Base-by-base conservation (phyloP, 2,329 filamentous ascomycete genomes). In the Botrytis paeoniae region DNA sequence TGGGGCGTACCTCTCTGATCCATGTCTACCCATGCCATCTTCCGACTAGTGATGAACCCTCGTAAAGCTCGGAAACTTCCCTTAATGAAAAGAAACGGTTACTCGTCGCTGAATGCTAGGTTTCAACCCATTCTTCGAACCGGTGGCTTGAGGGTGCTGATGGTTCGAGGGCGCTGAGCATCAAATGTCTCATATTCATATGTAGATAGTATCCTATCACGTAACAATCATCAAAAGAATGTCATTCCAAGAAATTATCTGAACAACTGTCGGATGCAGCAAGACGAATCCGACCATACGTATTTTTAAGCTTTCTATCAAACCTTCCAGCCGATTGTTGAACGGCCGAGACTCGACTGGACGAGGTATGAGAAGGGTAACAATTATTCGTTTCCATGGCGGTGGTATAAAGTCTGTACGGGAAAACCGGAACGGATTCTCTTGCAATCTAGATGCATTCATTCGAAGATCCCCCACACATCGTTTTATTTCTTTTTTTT, bases 101-200 rank as follows among this genome's bases (percentile, higher is more conserved):
- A 43, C 29, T 22, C 12, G 20, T n/a, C 22, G 43, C 5, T 62
- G 20, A 48, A 35, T 35, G 62, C 62, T 37, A 4, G 41, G 20
- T 48, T 18, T 22, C 22, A 61, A n/a, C 20, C 41, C n/a, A 10
- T 18, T 16, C 62, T 29, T 64, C 29, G 29, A 65, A 65, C 32
- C 16, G 29, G 32, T 65, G 43, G 35, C 45, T 66, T 35, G 45
- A 39, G 64, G 64, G 45, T 54, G 64, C 25, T 54, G 12, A 35
- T 65, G 20, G 16, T 25, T 66, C 45, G 35, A 54, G 64, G 64
- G 45, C n/a, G 64, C 64, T 54, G 64, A 39, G 45, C 64, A 66
- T 54, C 45, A 66, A 39, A 20, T 35, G 45, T 54, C 45, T 66
- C 51, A 57, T 57, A 18, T 57, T 57, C 14, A 35, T 9, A 54